Percentiles rank a stretch among this genome's conserved stretches.
Conservation (phyloP, 1,139 yeast species). For the Suhomyces atakaporum region DNA sequence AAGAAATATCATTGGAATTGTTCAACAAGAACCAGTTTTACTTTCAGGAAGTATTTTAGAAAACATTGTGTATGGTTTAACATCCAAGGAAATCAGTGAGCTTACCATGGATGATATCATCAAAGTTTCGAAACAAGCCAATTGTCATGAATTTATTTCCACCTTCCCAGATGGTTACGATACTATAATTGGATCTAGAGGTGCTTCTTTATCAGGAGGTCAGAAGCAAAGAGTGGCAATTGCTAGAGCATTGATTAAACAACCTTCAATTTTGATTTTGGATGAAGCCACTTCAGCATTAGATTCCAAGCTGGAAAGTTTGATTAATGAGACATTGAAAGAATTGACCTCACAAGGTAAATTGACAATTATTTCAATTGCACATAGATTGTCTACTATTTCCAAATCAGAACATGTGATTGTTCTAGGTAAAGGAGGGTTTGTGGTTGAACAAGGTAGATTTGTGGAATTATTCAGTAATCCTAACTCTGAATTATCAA, state of each 20-base stretch:
- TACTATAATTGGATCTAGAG: constrained; percentile 56
- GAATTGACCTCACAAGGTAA: constrained; percentile 57
- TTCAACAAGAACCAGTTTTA: constrained; percentile 85
- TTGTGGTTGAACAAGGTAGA: constrained; percentile 45
- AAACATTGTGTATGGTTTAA: constrained; percentile 75
- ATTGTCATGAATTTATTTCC: constrained; percentile 55
- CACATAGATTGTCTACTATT: constrained; percentile 86
- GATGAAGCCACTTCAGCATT: constrained; percentile 84
- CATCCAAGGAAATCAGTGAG: constrained; percentile 49
- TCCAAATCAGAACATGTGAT: constrained; percentile 56
- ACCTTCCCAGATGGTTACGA: constrained; percentile 56
- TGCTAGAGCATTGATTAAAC: constrained; percentile 74
- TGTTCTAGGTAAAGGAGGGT: constrained; percentile 51
- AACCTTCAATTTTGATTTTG: constrained; percentile 61
- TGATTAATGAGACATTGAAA: constrained; percentile 61
- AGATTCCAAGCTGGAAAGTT: constrained; percentile 71
- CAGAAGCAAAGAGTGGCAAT: constrained; percentile 89
- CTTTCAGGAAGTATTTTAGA: constrained; percentile 79
- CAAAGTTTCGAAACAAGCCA: constrained; percentile 51
- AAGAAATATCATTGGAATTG: constrained; percentile 70
- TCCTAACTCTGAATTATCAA: constrained; percentile 46
- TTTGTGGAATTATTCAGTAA: constrained; percentile 46
- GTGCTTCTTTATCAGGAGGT: constrained; percentile 74
- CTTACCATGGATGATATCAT: constrained; percentile 45
- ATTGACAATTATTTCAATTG: constrained; percentile 86